Evolutionary conservation across 202 grass and related monocot genomes (phyloP), one percentile per base, ranked within the genome.

Genomic region (Hordeum pubiflorum): DNA sequence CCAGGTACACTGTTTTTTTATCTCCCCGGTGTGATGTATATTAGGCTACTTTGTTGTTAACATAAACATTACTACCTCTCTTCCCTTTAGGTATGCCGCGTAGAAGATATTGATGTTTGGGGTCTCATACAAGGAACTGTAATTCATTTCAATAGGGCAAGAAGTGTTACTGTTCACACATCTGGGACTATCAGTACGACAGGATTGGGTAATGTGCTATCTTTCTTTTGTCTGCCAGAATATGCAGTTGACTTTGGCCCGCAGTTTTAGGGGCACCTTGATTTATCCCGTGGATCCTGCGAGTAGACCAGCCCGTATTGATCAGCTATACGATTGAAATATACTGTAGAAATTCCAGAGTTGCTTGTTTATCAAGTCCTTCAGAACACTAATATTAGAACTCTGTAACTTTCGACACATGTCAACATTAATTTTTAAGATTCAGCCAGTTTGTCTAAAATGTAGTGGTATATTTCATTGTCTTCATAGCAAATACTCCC

Each of bases 81-180:
- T 24, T 59, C 21, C 9, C 56, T 85, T 88, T 77, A 99, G 97
- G 90, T 99, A 34, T 99, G 97, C 67, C 97, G 97, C 24, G 93
- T 99, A 82, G 97, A 99, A 93, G 97, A 96, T 87, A 90, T 99
- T 89, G 92, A 99, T 76, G 93, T 99, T 26, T 89, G 84, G 78
- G 97, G 97, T 74, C 90, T 93, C 64, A 24, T 99, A 73, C 80
- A 96, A 87, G 97, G 97, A 88, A 89, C 92, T 69, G 97, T 99
- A 74, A 66, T 99, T 79, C 97, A 99, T 93, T 99, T 99, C 82
- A 94, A 99, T 67, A 89, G 87, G 68, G 91, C 93, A 77, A 84
- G 93, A 87, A 96, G 85, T 81, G 76, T 99, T 50, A 87, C 73
- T 62, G 97, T 99, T 46, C 88, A 90, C 77, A 85, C 85, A 86